phyloP scores from a whole-genome alignment of 2,329 filamentous ascomycete genomes.

The Magnaporthales sp. region DNA sequence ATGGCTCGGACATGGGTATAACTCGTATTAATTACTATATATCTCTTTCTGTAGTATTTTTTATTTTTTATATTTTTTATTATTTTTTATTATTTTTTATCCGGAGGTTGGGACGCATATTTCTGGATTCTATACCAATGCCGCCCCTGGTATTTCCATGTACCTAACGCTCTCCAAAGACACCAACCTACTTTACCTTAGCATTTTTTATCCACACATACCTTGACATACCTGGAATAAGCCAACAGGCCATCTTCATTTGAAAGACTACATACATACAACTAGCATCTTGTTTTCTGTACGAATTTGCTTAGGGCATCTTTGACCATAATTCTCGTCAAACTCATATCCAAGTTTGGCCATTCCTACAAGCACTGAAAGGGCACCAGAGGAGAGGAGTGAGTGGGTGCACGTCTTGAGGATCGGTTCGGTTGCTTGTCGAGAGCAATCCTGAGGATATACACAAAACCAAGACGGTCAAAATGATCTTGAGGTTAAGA shows the following conservation, averaged over 20 bases:
- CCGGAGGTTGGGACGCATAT: constrained; percentile 6
- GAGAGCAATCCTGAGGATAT: background rate
- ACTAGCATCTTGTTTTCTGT: no score
- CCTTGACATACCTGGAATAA: background rate
- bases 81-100: constrained; percentile 11
- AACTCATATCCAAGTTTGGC: background rate
- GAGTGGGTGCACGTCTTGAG: background rate
- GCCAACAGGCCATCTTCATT: background rate
- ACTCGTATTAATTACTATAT: background rate
- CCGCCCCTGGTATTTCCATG: background rate
- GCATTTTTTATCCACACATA: background rate
- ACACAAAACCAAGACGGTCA: background rate
- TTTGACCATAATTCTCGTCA: background rate
- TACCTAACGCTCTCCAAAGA: background rate
- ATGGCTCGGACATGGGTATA: background rate
- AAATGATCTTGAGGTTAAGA: constrained; percentile 16
- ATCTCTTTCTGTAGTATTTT: constrained; percentile 4
- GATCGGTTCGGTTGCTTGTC: background rate
- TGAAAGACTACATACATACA: background rate
- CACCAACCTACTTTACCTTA: background rate
- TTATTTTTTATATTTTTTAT: constrained; percentile 11
- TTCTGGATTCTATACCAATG: background rate
- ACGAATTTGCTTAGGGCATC: no score
- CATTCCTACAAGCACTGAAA: background rate
- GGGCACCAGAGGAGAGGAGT: background rate